These are phyloP conservation scores for Xerocomus nothofagi DNA, from an alignment of 1,284 basidiomycete genomes.

Conservation along the genomic window DNA sequence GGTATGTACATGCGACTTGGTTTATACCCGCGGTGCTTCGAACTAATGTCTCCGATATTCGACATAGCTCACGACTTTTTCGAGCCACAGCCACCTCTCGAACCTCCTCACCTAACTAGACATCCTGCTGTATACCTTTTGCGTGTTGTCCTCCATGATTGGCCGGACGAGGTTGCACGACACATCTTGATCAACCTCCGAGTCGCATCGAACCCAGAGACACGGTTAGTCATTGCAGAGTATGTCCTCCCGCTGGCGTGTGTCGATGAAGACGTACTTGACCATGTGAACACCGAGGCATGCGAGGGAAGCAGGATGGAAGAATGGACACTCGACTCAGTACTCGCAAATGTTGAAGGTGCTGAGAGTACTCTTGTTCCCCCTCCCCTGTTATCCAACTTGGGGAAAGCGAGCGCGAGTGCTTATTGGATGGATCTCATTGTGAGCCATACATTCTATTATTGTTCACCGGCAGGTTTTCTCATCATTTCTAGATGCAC, in stretches of 20 bases:
- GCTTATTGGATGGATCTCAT: constrained; percentile 74
- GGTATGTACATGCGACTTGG: constrained; percentile 34
- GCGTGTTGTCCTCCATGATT: constrained; percentile 71
- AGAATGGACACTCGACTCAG: constrained; percentile 27
- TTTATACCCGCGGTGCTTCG: not conserved
- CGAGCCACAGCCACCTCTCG: constrained; percentile 50
- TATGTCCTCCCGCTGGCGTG: constrained; percentile 70
- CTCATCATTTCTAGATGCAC: constrained; percentile 55
- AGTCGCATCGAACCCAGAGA: constrained; percentile 49
- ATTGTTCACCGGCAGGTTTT: not conserved
- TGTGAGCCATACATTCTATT: constrained; percentile 38
- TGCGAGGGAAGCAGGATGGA: constrained; percentile 9
- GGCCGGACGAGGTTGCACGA: constrained; percentile 63
- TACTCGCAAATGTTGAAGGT: constrained; percentile 41
- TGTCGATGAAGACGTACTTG: constrained; percentile 41
- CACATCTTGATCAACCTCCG: constrained; percentile 51
- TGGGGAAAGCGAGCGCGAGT: constrained; percentile 68
- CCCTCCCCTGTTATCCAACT: constrained; percentile 61
- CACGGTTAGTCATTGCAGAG: constrained; percentile 66
- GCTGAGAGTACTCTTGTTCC: constrained; percentile 47
- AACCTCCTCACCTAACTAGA: constrained; percentile 30
- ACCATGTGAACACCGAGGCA: constrained; percentile 9
- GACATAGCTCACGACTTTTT: constrained; percentile 69
- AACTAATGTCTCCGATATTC: not conserved
- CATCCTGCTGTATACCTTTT: constrained; percentile 65